phyloP scores from a whole-genome alignment of 108 stramenopile species.

The Pseudonitzschia pungens region DNA sequence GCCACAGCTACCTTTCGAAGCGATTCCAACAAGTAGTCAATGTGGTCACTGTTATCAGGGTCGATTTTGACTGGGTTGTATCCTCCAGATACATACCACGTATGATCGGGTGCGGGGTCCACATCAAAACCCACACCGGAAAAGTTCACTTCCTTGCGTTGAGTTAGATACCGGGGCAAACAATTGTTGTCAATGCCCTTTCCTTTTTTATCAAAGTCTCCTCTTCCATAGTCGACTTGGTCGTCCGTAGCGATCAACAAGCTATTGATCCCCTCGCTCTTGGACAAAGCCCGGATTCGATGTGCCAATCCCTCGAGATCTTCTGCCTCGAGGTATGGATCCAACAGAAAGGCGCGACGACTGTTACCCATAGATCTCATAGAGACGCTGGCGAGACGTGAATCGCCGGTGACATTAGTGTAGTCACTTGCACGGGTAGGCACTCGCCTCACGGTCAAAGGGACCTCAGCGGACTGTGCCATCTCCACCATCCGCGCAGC shows the following conservation, averaged over 20 bases:
- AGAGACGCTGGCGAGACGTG: conserved; percentile 35
- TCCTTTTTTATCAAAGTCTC: not conserved
- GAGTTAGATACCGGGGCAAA: conserved; percentile 25
- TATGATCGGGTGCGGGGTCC: conserved; percentile 39
- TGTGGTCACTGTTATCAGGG: conserved; percentile 21
- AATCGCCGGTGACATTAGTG: not conserved
- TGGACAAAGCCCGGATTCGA: conserved; percentile 59
- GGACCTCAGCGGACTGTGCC: conserved; percentile 32
- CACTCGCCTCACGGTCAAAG: conserved; percentile 26
- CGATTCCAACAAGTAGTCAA: conserved; percentile 48
- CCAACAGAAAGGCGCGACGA: conserved; percentile 71
- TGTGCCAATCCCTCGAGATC: conserved; percentile 80
- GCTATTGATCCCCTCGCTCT: conserved; percentile 59
- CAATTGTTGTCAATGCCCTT: conserved; percentile 1
- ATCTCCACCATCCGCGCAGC: conserved; percentile 21
- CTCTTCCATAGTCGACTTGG: conserved; percentile 32
- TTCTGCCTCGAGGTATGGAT: conserved; percentile 51
- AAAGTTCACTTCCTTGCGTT: conserved; percentile 25
- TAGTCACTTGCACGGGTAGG: conserved; percentile 29
- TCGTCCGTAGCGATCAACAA: conserved; percentile 72
- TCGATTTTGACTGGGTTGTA: conserved; percentile 64
- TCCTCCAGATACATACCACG: conserved; percentile 68
- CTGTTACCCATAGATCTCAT: conserved; percentile 69
- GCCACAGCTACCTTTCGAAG: conserved; percentile 59
- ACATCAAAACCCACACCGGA: conserved; percentile 26